Percentiles rank a stretch among this genome's conserved stretches.
Conservation (phyloP, 768 basidiomycete genomes). For the Termitomyces sp. region DNA sequence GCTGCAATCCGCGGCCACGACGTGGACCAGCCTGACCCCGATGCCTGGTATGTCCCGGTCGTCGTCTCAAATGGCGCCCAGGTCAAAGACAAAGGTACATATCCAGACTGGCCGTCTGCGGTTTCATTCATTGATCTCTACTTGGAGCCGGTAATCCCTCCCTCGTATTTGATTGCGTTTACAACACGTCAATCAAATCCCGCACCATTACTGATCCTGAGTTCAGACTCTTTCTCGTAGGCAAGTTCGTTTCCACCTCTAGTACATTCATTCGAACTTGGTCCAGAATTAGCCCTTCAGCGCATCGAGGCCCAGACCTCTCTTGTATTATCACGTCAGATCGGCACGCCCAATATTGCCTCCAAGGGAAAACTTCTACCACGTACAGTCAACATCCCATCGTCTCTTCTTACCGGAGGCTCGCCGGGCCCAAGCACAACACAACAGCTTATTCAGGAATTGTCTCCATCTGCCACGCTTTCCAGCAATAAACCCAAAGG, state of each 20-base stretch:
- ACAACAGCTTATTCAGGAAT: conserved; percentile 46
- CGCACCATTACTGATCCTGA: conserved; percentile 53
- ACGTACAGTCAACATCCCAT: conserved; percentile 53
- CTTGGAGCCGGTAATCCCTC: conserved; percentile 59
- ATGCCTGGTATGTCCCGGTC: conserved; percentile 63
- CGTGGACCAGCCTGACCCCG: conserved; percentile 29
- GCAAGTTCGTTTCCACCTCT: conserved; percentile 30
- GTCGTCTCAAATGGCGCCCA: conserved; percentile 58
- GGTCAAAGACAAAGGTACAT: conserved; percentile 66
- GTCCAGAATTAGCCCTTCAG: conserved; percentile 61
- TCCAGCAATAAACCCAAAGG: conserved; percentile 26
- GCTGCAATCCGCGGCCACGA: conserved; percentile 51
- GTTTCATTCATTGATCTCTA: neutral
- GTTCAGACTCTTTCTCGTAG: conserved; percentile 67
- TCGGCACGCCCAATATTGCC: conserved; percentile 70
- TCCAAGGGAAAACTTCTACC: conserved; percentile 66
- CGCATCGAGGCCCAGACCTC: conserved; percentile 58
- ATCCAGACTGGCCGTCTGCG: neutral
- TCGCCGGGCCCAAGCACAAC: conserved; percentile 7
- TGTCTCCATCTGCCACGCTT: conserved; percentile 11
- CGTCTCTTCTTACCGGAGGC: conserved; percentile 26
- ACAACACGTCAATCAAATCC: conserved; percentile 53
- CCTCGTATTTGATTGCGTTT: conserved; percentile 71
- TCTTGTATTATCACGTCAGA: conserved; percentile 59
- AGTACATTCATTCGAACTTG: neutral